phyloP scores from a whole-genome alignment of 768 basidiomycete species.

The Strobilomyces confusus region DNA sequence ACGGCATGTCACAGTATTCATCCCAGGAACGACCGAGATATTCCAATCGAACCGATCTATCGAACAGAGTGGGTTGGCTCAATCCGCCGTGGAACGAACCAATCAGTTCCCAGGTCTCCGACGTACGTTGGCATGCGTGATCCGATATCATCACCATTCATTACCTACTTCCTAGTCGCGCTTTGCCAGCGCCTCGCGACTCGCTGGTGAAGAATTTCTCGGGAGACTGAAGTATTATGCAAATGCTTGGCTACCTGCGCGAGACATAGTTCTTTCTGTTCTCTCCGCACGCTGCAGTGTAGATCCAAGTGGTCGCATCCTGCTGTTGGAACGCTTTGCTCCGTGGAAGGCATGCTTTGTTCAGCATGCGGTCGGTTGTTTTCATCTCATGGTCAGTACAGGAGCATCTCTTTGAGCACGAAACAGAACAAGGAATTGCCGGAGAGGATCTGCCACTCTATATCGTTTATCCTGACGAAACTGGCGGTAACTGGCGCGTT shows the following conservation, averaged over 20 bases:
- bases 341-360: constrained; percentile 75
- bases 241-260: constrained; percentile 89
- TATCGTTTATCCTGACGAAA: constrained; percentile 87
- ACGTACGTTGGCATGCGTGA: constrained; percentile 48
- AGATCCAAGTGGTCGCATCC: constrained; percentile 71
- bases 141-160: constrained; percentile 1
- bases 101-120: constrained; percentile 56
- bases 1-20: constrained; percentile 84
- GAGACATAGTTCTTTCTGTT: constrained; percentile 68
- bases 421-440: constrained; percentile 49
- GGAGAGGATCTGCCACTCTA: constrained; percentile 64
- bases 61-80: constrained; percentile 74
- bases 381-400: constrained; percentile 28
- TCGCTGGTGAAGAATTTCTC: constrained; percentile 86
- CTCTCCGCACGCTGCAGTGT: constrained; percentile 50
- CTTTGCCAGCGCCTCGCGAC: constrained; percentile 74
- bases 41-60: constrained; percentile 75
- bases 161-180: constrained; percentile 43
- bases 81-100: constrained; percentile 94
- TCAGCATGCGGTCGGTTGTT: neutral
- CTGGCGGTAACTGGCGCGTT: constrained; percentile 73
- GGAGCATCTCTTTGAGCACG: constrained; percentile 91
- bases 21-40: constrained; percentile 66
- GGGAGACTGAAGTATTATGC: constrained; percentile 76
- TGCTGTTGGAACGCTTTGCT: constrained; percentile 74